Base-by-base conservation (phyloP, 352 stramenopile species). In the Phytophthora tentaculata region DNA sequence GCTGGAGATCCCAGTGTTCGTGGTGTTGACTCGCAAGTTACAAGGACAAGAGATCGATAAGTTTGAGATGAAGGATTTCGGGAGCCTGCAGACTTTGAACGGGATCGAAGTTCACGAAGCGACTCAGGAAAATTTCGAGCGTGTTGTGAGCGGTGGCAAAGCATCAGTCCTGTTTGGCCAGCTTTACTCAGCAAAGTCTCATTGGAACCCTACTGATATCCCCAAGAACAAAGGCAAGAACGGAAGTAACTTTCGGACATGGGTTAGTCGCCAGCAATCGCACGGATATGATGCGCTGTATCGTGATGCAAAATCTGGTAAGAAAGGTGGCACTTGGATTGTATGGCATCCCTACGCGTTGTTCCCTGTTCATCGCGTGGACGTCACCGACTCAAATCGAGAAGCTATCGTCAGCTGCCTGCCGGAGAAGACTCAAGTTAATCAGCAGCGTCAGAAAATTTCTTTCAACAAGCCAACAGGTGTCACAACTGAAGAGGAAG, bases 211-310 rank as follows among this genome's bases (percentile, higher is more conserved):
- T 10, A 41, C 45, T 0, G 70, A 79, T 67, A 44, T 79, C 14
- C 72, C 73, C 0, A 76, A 71, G n/a, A 69, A 35, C 17, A 73
- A 71, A 48, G 56, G 63, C 1, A 76, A 67, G 22, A 67, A 71
- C 54, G 58, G 41, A 20, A 19, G 19, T 0, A 71, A 61, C 32
- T 39, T 81, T 7, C 32, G 53, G 1, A 47, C 64, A 2, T 94
- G 83, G 85, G 70, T 87, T 16, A 44, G 13, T 10, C 61, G 43
- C 2, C 81, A 94, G 44, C 41, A 54, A 7, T 64, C 76, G 1
- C 71, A 79, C 8, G 82, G 80, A 0, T 91, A 83, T 43, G 85
- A 94, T 55, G 71, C 73, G 2, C 61, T 91, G 8, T 79, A 79
- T 69, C 69, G 67, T 22, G 37, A 71, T 29, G 50, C 58, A 4